Percentiles rank a stretch among this genome's conserved stretches.
These are phyloP conservation scores for Geotrichum armillariae DNA, from an alignment of 1,139 yeast genomes.

Conservation along the genomic window DNA sequence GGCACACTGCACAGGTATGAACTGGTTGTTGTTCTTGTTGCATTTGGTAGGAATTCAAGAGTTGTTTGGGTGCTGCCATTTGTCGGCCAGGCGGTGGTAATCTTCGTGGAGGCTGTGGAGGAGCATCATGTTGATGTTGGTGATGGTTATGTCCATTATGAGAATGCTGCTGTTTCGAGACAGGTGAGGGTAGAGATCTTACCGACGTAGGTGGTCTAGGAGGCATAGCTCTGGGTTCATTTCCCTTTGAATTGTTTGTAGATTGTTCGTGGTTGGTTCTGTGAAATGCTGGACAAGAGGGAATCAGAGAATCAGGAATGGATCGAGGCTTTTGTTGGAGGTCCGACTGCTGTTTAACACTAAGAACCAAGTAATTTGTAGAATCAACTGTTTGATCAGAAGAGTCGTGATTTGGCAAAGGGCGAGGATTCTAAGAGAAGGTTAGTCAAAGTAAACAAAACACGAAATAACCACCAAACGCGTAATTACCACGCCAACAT, in stretches of 20 bases:
- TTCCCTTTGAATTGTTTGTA: neutral
- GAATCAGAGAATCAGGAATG: too few species aligned
- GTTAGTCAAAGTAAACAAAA: conserved; percentile 2
- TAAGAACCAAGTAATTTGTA: neutral
- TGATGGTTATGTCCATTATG: neutral
- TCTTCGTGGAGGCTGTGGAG: conserved; percentile 1
- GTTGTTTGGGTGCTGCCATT: conserved; percentile 14
- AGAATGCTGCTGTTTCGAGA: neutral
- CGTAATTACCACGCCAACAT: neutral
- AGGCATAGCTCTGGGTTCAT: conserved; percentile 15
- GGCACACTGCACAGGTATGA: conserved; percentile 22
- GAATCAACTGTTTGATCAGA: neutral
- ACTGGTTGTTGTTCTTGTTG: conserved; percentile 16
- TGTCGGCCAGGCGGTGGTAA: conserved; percentile 1
- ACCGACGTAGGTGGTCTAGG: conserved; percentile 16
- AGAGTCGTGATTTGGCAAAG: neutral
- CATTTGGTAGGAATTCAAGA: conserved; percentile 12
- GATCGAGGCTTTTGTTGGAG: too few species aligned
- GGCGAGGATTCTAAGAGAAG: too few species aligned
- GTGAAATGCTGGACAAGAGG: too few species aligned
- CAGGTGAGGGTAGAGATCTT: conserved; percentile 5
- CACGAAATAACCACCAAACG: conserved; percentile 2
- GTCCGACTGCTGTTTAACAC: conserved; percentile 2
- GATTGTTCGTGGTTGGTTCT: neutral
- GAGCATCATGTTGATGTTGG: neutral